Evolutionary conservation across 78 protist species (phyloP).

Genomic region (slime mould (Dictyostelium discoideum)): dicty_2.7 NC_007088.5:6579001-6579500

Average conservation of each 20-base stretch:
- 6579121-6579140: constrained; percentile 1
- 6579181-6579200: constrained; percentile 38
- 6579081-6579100: background rate
- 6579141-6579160: constrained; percentile 15
- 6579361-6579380: constrained; percentile 29
- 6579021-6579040: no score
- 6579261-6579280: constrained; percentile 16
- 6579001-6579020: no score
- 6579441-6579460: constrained; percentile 11
- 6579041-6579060: no score
- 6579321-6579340: constrained; percentile 54
- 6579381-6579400: constrained; percentile 61
- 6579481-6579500: constrained; percentile 79
- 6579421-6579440: constrained; percentile 52
- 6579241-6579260: constrained; percentile 37
- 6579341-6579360: constrained; percentile 77
- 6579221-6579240: constrained; percentile 47
- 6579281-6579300: constrained; percentile 24
- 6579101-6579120: background rate
- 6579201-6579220: constrained; percentile 30
- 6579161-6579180: background rate
- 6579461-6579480: constrained; percentile 30
- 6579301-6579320: background rate
- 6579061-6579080: no score
- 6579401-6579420: background rate